A percentile compares a stretch with the other conserved stretches of the same genome.
Conservation (phyloP, 768 basidiomycete genomes). For the Termitomyces sp. region DNA sequence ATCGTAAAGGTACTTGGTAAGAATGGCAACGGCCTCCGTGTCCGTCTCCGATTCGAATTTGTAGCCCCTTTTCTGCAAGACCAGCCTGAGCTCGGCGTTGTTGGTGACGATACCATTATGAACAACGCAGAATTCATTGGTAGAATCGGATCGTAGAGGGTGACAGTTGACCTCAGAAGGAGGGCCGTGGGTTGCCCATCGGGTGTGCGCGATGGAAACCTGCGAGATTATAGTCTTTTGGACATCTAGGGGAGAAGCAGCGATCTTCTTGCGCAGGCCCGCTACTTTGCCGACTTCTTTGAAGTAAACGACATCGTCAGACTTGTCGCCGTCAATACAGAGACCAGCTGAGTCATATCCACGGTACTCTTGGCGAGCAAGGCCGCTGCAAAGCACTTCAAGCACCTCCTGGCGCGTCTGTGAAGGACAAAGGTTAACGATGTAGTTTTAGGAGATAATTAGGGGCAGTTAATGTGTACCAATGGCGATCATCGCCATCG, state of each 20-base stretch:
- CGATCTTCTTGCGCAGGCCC: constrained; percentile 85
- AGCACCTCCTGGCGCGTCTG: constrained; percentile 88
- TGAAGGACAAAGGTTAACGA: constrained; percentile 11
- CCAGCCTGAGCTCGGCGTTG: constrained; percentile 78
- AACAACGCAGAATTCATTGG: constrained; percentile 84
- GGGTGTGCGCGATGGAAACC: constrained; percentile 97
- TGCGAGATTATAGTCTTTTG: constrained; percentile 76
- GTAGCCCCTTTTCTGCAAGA: constrained; percentile 95
- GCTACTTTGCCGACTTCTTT: constrained; percentile 99
- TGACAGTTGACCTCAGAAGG: constrained; percentile 91
- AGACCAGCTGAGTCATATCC: constrained; percentile 96
- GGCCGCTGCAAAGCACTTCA: constrained; percentile 85
- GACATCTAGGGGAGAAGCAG: constrained; percentile 62
- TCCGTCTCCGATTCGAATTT: constrained; percentile 94
- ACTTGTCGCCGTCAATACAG: constrained; percentile 86
- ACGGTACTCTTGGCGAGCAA: constrained; percentile 94
- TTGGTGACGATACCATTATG: constrained; percentile 99
- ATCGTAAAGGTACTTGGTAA: constrained; percentile 95
- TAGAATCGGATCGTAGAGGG: constrained; percentile 80
- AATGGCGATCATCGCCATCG: background rate
- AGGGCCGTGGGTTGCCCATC: constrained; percentile 97
- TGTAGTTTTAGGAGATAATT: background rate
- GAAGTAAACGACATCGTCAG: constrained; percentile 75
- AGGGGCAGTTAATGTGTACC: background rate
- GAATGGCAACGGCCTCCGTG: constrained; percentile 95